Percentiles rank a stretch among this genome's conserved stretches.
Conservation (phyloP, 2,329 filamentous ascomycete species). For the Nigrospora oryzae region DNA sequence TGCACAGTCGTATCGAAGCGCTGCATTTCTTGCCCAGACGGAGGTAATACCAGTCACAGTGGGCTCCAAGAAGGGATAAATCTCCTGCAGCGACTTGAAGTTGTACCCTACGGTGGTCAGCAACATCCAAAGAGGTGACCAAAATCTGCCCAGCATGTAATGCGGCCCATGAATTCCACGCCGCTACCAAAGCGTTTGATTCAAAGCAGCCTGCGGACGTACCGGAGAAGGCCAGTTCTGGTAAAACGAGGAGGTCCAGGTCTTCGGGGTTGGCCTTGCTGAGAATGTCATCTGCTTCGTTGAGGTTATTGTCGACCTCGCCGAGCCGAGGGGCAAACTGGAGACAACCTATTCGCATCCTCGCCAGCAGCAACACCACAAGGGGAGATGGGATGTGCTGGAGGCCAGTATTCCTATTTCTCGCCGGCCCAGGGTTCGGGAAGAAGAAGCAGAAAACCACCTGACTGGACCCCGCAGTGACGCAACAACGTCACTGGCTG, state of each 20-base stretch:
- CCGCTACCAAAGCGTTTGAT: too few species aligned
- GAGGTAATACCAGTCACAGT: constrained; percentile 58
- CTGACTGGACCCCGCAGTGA: too few species aligned
- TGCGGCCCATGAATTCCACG: too few species aligned
- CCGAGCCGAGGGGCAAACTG: constrained; percentile 68
- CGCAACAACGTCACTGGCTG: too few species aligned
- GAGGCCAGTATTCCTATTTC: too few species aligned
- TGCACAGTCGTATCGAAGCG: constrained; percentile 56
- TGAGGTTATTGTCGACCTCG: constrained; percentile 62
- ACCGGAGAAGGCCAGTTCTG: constrained; percentile 71
- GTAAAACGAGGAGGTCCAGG: constrained; percentile 65
- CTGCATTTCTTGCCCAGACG: constrained; percentile 61
- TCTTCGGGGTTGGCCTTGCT: constrained; percentile 37
- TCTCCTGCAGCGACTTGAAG: constrained; percentile 61
- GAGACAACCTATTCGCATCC: constrained; percentile 55
- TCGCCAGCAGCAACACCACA: too few species aligned
- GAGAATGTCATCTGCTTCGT: constrained; percentile 57
- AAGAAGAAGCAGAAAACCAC: too few species aligned
- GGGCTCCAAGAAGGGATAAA: constrained; percentile 60
- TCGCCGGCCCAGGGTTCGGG: too few species aligned
- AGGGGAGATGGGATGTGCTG: too few species aligned
- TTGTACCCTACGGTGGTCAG: constrained; percentile 54
- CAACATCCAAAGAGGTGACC: too few species aligned
- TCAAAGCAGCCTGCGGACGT: too few species aligned
- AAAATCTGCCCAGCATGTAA: too few species aligned